Percentiles rank a stretch among this genome's conserved stretches.
Evolutionary conservation across 129 eudicot species (phyloP).

Genomic region (Arctium minus): DNA sequence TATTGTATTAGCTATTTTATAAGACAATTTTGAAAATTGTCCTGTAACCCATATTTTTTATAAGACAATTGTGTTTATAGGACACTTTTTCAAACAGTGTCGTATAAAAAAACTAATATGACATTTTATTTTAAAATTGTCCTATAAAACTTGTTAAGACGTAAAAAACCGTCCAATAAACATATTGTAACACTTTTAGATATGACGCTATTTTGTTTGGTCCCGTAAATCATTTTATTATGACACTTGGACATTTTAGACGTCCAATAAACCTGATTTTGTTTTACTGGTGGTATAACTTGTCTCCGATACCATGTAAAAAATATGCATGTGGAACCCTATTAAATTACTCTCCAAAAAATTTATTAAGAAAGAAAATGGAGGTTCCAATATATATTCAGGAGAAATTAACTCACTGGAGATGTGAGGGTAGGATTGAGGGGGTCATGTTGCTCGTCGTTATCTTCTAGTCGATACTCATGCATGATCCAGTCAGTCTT

Average conservation of each 20-base stretch:
- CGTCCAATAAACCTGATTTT: not conserved
- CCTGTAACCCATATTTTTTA: not conserved
- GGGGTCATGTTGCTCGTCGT: slow-evolving; percentile 46
- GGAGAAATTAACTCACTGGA: slow-evolving; percentile 29
- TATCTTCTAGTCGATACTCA: slow-evolving; percentile 35
- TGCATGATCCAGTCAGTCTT: slow-evolving; percentile 48
- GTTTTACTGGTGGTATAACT: not conserved
- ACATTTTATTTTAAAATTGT: not conserved
- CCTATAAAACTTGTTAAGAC: not conserved
- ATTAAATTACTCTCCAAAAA: not conserved
- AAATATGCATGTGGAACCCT: not conserved
- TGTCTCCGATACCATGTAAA: not conserved
- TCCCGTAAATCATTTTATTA: not conserved
- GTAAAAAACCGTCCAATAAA: not conserved
- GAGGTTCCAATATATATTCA: not conserved
- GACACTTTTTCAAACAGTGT: not conserved
- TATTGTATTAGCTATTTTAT: not conserved
- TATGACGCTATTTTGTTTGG: not conserved
- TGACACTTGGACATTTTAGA: not conserved
- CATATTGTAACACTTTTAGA: not conserved
- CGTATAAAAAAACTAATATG: not conserved
- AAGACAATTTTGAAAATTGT: not conserved
- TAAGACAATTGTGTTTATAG: not conserved
- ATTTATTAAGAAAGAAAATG: not conserved
- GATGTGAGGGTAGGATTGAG: slow-evolving; percentile 41